A percentile compares a stretch with the other conserved stretches of the same genome.
phyloP scores from a whole-genome alignment of 257 asterid genomes.

The Paulownia fortunei region DNA sequence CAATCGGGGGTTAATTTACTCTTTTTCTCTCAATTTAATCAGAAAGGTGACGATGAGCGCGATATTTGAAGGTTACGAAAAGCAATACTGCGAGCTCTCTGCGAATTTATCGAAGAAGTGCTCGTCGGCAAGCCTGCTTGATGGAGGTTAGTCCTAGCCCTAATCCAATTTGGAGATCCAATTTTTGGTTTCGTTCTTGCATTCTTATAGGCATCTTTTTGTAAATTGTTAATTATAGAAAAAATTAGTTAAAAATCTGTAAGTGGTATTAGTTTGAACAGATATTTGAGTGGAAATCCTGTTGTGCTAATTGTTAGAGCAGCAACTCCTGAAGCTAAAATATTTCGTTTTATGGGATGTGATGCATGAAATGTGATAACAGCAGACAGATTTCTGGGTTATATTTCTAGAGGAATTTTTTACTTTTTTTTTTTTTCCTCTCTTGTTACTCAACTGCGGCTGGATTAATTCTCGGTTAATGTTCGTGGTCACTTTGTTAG shows the following conservation, averaged over 20 bases:
- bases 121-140: conserved; percentile 44
- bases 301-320: not conserved
- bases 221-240: not conserved
- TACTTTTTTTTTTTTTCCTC: no score
- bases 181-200: not conserved
- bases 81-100: conserved; percentile 68
- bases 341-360: conserved; percentile 15
- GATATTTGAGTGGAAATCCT: conserved; percentile 3
- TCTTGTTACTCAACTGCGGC: not conserved
- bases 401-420: not conserved
- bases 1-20: conserved; percentile 27
- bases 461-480: not conserved
- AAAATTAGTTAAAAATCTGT: not conserved
- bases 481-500: not conserved
- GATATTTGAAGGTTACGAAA: conserved; percentile 59
- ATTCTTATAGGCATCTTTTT: not conserved
- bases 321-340: conserved; percentile 15
- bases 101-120: conserved; percentile 48
- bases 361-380: conserved; percentile 11
- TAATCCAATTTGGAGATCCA: conserved; percentile 21
- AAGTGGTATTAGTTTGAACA: not conserved
- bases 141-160: conserved; percentile 46
- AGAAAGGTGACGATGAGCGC: conserved; percentile 52
- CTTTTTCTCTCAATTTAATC: not conserved
- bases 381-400: not conserved